Evolutionary conservation across 108 stramenopile genomes (phyloP).

Genomic region (Discostella pseudostelligera): DNA sequence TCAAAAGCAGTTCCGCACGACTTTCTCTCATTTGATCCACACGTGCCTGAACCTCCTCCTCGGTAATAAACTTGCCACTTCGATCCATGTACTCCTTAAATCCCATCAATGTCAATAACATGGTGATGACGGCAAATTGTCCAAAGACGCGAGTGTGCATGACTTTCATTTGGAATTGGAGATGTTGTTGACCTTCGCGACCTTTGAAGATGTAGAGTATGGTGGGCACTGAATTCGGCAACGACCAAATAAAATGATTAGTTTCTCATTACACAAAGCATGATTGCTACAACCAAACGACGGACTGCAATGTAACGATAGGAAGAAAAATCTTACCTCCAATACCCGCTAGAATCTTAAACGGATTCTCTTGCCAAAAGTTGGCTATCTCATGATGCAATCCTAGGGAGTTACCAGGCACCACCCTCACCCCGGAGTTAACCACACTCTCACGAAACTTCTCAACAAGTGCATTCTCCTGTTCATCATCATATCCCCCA

Average conservation of each 20-base stretch:
- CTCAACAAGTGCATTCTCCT: constrained; percentile 25
- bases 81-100: constrained; percentile 83
- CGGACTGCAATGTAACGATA: too few relatives aligned
- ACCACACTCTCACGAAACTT: constrained; percentile 58
- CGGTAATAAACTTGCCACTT: constrained; percentile 71
- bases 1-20: constrained; percentile 48
- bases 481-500: constrained; percentile 19
- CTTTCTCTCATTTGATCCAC: constrained; percentile 73
- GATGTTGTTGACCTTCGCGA: constrained; percentile 62
- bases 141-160: constrained; percentile 89
- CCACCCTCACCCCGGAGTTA: constrained; percentile 67
- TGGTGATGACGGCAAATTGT: constrained; percentile 75
- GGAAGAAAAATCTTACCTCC: constrained; percentile 52
- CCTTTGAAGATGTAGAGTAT: constrained; percentile 75
- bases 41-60: constrained; percentile 60
- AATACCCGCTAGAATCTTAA: constrained; percentile 62
- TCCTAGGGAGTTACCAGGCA: constrained; percentile 54
- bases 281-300: too few relatives aligned
- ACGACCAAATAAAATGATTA: too few relatives aligned
- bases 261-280: too few relatives aligned
- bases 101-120: constrained; percentile 75
- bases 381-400: constrained; percentile 69
- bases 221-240: constrained; percentile 46
- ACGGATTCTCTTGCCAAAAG: constrained; percentile 76
- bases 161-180: constrained; percentile 61